phyloP scores from a whole-genome alignment of 768 basidiomycete genomes.

The Hypholoma sublateritium region DNA sequence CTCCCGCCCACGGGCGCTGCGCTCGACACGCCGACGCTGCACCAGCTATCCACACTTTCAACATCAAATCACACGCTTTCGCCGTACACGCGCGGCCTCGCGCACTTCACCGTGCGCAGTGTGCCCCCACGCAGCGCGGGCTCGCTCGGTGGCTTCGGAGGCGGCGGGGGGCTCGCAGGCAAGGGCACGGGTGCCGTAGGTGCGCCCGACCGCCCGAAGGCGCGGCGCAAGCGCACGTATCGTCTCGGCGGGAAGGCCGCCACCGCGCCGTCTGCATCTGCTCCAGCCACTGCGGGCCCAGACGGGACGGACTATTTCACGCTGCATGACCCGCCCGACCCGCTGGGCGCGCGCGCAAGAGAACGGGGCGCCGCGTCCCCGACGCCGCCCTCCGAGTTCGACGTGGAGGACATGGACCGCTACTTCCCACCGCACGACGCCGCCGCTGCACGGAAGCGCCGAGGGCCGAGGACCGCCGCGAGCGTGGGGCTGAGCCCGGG shows the following conservation, averaged over 20 bases:
- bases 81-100: slow-evolving; percentile 87
- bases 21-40: slow-evolving; percentile 71
- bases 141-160: slow-evolving; percentile 14
- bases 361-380: slow-evolving; percentile 12
- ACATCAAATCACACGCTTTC: slow-evolving; percentile 92
- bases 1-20: slow-evolving; percentile 54
- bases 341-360: slow-evolving; percentile 1
- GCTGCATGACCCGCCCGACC: neutral
- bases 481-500: neutral
- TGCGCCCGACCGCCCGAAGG: slow-evolving; percentile 57
- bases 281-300: neutral
- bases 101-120: slow-evolving; percentile 91
- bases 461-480: neutral
- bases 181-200: slow-evolving; percentile 18
- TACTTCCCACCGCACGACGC: slow-evolving; percentile 47
- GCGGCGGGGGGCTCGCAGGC: neutral
- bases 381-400: slow-evolving; percentile 47
- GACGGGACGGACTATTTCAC: neutral
- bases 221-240: slow-evolving; percentile 73
- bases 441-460: neutral
- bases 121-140: slow-evolving; percentile 60
- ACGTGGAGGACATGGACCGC: slow-evolving; percentile 70
- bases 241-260: slow-evolving; percentile 48
- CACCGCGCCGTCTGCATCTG: slow-evolving; percentile 12
- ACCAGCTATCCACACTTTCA: slow-evolving; percentile 83